phyloP scores from a whole-genome alignment of 1,284 basidiomycete genomes.

The Gymnopus androsaceus region DNA sequence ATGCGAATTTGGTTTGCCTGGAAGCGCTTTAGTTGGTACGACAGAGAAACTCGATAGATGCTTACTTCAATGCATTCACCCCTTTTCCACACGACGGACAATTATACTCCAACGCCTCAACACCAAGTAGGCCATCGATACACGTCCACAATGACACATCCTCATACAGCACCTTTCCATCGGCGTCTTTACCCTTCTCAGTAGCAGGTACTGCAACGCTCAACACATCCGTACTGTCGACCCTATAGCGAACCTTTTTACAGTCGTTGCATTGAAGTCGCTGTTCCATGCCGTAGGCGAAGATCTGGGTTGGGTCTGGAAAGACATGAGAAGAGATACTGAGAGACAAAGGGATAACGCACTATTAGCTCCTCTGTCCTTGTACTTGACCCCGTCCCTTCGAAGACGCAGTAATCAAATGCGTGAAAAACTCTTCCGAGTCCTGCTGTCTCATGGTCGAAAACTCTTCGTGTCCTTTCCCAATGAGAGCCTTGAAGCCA shows the following conservation, averaged over 20 bases:
- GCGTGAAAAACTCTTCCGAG: slow-evolving; percentile 91
- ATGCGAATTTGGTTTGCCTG: slow-evolving; percentile 77
- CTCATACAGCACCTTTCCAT: slow-evolving; percentile 68
- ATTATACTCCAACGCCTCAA: slow-evolving; percentile 73
- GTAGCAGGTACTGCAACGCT: slow-evolving; percentile 79
- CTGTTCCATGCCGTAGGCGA: slow-evolving; percentile 86
- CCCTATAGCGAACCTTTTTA: slow-evolving; percentile 84
- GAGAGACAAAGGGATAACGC: not conserved
- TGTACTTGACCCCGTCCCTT: slow-evolving; percentile 49
- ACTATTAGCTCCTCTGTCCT: slow-evolving; percentile 38
- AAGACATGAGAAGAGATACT: slow-evolving; percentile 4
- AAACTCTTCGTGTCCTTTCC: slow-evolving; percentile 93
- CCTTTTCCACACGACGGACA: slow-evolving; percentile 49
- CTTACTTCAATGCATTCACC: slow-evolving; percentile 47
- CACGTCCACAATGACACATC: slow-evolving; percentile 72
- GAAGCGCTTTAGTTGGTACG: not conserved
- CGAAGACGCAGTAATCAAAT: slow-evolving; percentile 77
- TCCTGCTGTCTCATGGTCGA: slow-evolving; percentile 98
- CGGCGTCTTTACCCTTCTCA: slow-evolving; percentile 52
- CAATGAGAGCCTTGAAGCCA: slow-evolving; percentile 88
- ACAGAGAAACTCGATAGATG: not conserved
- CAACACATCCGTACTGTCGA: slow-evolving; percentile 77
- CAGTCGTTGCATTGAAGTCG: slow-evolving; percentile 84
- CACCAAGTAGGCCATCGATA: slow-evolving; percentile 65
- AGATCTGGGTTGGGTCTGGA: slow-evolving; percentile 71